Base-by-base conservation (phyloP, 495 filamentous ascomycete genomes). In the Xylaria longipes region DNA sequence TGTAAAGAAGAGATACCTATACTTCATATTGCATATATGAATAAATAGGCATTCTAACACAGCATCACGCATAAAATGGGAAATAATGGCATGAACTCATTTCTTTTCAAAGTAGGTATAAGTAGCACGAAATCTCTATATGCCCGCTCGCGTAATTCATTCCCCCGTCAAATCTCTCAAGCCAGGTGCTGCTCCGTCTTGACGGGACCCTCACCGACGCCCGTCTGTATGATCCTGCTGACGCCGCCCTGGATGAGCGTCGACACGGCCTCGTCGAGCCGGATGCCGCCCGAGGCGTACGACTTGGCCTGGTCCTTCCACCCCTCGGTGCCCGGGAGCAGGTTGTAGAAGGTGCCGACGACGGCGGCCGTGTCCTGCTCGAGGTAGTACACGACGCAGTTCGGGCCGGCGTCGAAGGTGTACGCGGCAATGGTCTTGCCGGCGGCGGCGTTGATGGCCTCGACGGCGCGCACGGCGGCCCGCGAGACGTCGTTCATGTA, bases 341-440 rank as follows among this genome's bases (percentile, higher is more conserved):
- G 73, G 37, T 73, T 74, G 80, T 89, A 90, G 79, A 98, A 91
- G 2, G 88, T 87, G 5, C 93, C 94, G 1, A 91, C 84, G 25
- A 99, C 91, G 6, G 87, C 78, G 31, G 83, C 86, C 61, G 90
- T 88, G 75, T 95, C 88, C 86, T 93, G 84, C 81, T 94, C 92
- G 39, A 92, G 87, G 73, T 94, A 98, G 82, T 98, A 99, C 54
- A 99, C 90, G 37, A 99, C 96, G 39, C 93, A 92, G 79, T 99
- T 99, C 73, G 96, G 97, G 56, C 96, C 96, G 1, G 96, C 96
- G 81, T 99, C 96, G 78, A 97, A 99, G 0, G 96, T 99, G 80
- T 99, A 99, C 25, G 96, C 95, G 12, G 92, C 93, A 4, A 98
- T 87, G 1, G 85, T 89, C 82, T 88, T 90, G 56, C 93, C 92